Conservation (phyloP, 495 filamentous ascomycete genomes). For the Glarea lozoyensis region DNA sequence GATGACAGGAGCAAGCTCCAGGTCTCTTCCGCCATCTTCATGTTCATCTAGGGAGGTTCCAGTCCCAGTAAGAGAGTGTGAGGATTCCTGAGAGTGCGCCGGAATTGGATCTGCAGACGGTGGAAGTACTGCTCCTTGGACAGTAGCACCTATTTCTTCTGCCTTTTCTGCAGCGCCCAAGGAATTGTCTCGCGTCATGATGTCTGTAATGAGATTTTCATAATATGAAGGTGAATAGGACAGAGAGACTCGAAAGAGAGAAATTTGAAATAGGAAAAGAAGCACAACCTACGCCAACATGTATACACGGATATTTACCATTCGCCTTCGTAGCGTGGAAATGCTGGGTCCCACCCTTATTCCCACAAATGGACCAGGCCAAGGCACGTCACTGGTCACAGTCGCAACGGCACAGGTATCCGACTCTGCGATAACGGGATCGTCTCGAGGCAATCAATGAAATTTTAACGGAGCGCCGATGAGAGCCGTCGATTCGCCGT, state of each 20-base stretch:
- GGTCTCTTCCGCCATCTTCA: constrained; percentile 11
- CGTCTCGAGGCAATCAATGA: not conserved
- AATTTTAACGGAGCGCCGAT: constrained; percentile 2
- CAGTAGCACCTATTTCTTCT: constrained; percentile 10
- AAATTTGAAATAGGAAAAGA: too few species aligned
- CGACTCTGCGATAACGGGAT: constrained; percentile 2
- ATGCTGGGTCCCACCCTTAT: constrained; percentile 7
- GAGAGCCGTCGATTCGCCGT: not conserved
- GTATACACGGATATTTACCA: too few species aligned
- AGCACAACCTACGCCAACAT: too few species aligned
- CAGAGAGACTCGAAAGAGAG: constrained; percentile 4
- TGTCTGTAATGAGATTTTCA: not conserved
- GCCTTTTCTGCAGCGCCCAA: constrained; percentile 10
- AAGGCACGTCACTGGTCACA: too few species aligned
- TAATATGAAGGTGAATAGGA: constrained; percentile 1
- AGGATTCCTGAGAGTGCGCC: not conserved
- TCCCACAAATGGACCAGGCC: not conserved
- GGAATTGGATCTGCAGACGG: not conserved
- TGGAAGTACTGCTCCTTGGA: constrained; percentile 9
- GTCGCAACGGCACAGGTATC: not conserved
- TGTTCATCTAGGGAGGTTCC: not conserved
- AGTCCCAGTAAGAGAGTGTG: not conserved
- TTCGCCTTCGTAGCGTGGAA: not conserved
- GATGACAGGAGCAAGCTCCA: constrained; percentile 15
- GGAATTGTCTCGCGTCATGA: constrained; percentile 14